phyloP scores from a whole-genome alignment of 2,329 filamentous ascomycete genomes.

The Fusarium hostae region DNA sequence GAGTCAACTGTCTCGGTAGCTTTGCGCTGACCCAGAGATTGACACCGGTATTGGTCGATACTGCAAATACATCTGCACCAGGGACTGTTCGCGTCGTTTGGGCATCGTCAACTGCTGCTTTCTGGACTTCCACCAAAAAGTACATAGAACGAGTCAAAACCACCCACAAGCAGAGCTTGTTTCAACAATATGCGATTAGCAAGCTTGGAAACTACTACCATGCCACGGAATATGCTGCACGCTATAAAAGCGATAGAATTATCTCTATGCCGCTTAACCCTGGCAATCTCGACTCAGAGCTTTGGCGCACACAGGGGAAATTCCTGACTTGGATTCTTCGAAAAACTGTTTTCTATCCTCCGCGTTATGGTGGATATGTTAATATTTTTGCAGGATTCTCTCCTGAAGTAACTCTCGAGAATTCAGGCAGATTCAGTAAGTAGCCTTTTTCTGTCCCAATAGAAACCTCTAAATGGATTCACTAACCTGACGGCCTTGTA shows the following conservation, averaged over 20 bases:
- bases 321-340: constrained; percentile 29
- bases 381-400: constrained; percentile 60
- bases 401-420: constrained; percentile 53
- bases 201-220: constrained; percentile 49
- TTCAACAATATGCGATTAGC: constrained; percentile 45
- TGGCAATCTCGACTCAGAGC: constrained; percentile 53
- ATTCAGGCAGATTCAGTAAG: constrained; percentile 33
- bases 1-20: constrained; percentile 54
- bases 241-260: constrained; percentile 45
- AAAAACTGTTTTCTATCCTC: constrained; percentile 40
- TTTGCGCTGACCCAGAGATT: constrained; percentile 55
- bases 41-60: constrained; percentile 48
- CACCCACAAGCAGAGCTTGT: constrained; percentile 1
- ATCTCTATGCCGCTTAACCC: constrained; percentile 52
- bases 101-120: constrained; percentile 44
- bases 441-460: accelerated
- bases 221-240: constrained; percentile 46
- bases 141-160: constrained; percentile 42
- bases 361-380: constrained; percentile 58
- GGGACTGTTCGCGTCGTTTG: constrained; percentile 48
- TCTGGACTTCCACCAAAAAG: constrained; percentile 14
- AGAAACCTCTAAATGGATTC: background rate
- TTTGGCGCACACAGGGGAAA: constrained; percentile 47
- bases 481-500: constrained; percentile 4
- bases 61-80: constrained; percentile 46